phyloP scores from a whole-genome alignment of 768 basidiomycete species.

The Boletus rubroflammeus region DNA sequence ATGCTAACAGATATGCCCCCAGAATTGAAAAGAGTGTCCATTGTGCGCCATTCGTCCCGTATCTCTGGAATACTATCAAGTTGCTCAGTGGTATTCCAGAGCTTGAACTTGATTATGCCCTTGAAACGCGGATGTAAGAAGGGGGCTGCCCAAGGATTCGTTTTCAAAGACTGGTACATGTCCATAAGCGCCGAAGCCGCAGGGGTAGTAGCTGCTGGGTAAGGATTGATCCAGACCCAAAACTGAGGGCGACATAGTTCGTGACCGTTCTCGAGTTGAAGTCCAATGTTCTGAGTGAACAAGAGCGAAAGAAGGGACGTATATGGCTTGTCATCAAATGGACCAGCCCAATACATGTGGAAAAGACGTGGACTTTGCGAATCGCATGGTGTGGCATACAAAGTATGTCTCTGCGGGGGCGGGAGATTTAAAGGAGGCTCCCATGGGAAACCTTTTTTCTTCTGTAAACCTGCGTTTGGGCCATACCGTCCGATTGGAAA shows the following conservation, averaged over 20 bases:
- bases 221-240: constrained; percentile 96
- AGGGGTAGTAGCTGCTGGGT: constrained; percentile 80
- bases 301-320: constrained; percentile 88
- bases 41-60: constrained; percentile 79
- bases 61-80: constrained; percentile 84
- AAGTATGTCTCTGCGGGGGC: constrained; percentile 41
- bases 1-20: constrained; percentile 74
- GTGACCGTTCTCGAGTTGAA: constrained; percentile 48
- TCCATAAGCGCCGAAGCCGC: constrained; percentile 74
- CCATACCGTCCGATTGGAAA: constrained; percentile 35
- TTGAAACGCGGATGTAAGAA: constrained; percentile 88
- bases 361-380: constrained; percentile 76
- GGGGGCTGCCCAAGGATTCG: constrained; percentile 87
- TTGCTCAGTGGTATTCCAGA: constrained; percentile 98
- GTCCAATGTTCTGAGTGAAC: constrained; percentile 86
- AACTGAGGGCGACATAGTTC: constrained; percentile 79
- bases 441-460: constrained; percentile 57
- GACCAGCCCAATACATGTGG: constrained; percentile 97
- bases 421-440: constrained; percentile 54
- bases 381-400: constrained; percentile 57
- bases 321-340: constrained; percentile 97
- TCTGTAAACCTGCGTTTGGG: constrained; percentile 51
- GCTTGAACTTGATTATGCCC: constrained; percentile 84
- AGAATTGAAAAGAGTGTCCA: constrained; percentile 82
- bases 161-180: constrained; percentile 76